Conservation (phyloP, 2,329 filamentous ascomycete genomes). For the Microsporum audouinii region DNA sequence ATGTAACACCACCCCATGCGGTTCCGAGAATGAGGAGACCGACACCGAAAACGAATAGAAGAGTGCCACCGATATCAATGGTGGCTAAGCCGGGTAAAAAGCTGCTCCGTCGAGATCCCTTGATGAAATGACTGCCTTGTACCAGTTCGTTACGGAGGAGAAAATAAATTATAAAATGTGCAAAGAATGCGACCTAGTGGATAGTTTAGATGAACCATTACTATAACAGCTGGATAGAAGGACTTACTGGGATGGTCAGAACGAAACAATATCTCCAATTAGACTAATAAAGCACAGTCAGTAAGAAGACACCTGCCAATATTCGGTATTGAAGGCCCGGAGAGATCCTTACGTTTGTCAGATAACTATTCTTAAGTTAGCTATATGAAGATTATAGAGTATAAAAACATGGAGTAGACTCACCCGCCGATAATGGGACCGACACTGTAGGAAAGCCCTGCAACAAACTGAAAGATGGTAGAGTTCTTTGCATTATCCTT, state of each 20-base stretch:
- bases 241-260: slow-evolving; percentile 48
- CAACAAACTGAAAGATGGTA: slow-evolving; percentile 50
- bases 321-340: not conserved
- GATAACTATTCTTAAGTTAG: slow-evolving; percentile 17
- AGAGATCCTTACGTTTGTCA: slow-evolving; percentile 21
- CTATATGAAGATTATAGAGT: not conserved
- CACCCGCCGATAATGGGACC: slow-evolving; percentile 51
- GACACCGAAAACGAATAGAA: slow-evolving; percentile 46
- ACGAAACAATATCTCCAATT: slow-evolving; percentile 59
- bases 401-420: slow-evolving; percentile 8
- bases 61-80: slow-evolving; percentile 46
- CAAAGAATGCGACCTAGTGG: slow-evolving; percentile 36
- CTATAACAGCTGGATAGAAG: not conserved
- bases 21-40: slow-evolving; percentile 45
- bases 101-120: slow-evolving; percentile 22
- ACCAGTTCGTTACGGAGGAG: slow-evolving; percentile 50
- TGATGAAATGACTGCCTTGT: slow-evolving; percentile 36
- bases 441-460: slow-evolving; percentile 48
- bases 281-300: slow-evolving; percentile 22
- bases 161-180: slow-evolving; percentile 44
- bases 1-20: slow-evolving; percentile 46
- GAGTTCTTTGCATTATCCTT: slow-evolving; percentile 53
- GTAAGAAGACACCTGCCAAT: slow-evolving; percentile 37
- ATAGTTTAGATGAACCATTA: slow-evolving; percentile 31
- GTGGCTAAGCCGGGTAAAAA: slow-evolving; percentile 42